Evolutionary conservation across 2,329 filamentous ascomycete genomes (phyloP).

Genomic region (Lizonia empirigonia): DNA sequence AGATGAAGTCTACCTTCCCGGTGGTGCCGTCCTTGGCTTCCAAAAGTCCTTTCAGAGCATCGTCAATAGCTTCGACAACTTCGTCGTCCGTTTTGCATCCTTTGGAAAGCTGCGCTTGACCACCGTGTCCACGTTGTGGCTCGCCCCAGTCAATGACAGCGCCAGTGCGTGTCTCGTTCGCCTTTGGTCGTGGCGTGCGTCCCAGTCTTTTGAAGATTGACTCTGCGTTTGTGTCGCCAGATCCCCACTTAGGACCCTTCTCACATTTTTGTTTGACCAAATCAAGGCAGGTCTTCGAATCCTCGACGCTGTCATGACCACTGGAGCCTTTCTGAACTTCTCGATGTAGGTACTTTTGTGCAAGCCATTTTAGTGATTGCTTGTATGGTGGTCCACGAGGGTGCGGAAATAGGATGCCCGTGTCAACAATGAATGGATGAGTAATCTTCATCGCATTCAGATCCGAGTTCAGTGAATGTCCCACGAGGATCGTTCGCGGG

Average conservation of each 20-base stretch:
- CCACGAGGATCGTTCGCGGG: conserved; percentile 74
- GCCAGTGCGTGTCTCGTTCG: conserved; percentile 54
- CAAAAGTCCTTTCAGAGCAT: conserved; percentile 57
- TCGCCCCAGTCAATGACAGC: conserved; percentile 91
- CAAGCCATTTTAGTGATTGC: conserved; percentile 86
- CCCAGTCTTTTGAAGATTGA: conserved; percentile 85
- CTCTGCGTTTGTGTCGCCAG: conserved; percentile 77
- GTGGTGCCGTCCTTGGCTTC: conserved; percentile 51
- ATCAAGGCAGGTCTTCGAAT: conserved; percentile 88
- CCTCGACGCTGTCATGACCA: conserved; percentile 92
- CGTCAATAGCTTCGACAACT: conserved; percentile 62
- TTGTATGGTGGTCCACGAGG: conserved; percentile 88
- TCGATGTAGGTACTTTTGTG: conserved; percentile 81
- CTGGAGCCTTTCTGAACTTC: conserved; percentile 82
- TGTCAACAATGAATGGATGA: conserved; percentile 94
- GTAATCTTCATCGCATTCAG: conserved; percentile 82
- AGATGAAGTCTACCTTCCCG: conserved; percentile 65
- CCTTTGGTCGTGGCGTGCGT: conserved; percentile 58
- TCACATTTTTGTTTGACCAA: conserved; percentile 96
- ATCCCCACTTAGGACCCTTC: conserved; percentile 85
- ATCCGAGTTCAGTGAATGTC: conserved; percentile 83
- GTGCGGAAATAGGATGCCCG: conserved; percentile 86
- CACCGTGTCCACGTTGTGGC: conserved; percentile 66
- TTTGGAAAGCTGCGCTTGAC: conserved; percentile 61
- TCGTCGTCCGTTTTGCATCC: conserved; percentile 63